A percentile compares a stretch with the other conserved stretches of the same genome.
These are phyloP conservation scores for Dendryphion nanum DNA, from an alignment of 2,329 filamentous ascomycete genomes.

Conservation along the genomic window DNA sequence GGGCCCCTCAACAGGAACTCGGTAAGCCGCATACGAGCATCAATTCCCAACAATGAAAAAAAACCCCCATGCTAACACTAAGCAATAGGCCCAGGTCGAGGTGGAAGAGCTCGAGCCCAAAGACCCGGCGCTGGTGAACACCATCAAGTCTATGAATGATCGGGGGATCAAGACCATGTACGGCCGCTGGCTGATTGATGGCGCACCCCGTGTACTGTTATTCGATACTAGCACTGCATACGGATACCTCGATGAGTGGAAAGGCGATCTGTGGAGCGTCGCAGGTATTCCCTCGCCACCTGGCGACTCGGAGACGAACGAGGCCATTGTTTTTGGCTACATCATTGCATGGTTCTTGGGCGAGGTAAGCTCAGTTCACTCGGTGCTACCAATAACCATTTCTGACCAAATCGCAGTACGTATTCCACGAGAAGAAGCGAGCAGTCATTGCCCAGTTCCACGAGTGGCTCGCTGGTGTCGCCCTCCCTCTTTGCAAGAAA, in stretches of 20 bases:
- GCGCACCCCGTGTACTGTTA: slow-evolving; percentile 86
- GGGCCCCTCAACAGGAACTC: slow-evolving; percentile 90
- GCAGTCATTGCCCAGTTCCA: slow-evolving; percentile 98
- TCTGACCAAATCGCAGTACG: slow-evolving; percentile 61
- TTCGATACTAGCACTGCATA: slow-evolving; percentile 96
- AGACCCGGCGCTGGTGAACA: slow-evolving; percentile 73
- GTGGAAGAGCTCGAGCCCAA: slow-evolving; percentile 89
- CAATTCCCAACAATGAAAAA: background rate
- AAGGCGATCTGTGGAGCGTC: slow-evolving; percentile 88
- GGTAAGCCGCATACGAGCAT: slow-evolving; percentile 52
- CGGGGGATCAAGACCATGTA: slow-evolving; percentile 88
- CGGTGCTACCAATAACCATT: background rate
- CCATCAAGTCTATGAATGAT: slow-evolving; percentile 89
- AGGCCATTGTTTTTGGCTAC: slow-evolving; percentile 96
- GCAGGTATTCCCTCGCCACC: slow-evolving; percentile 92
- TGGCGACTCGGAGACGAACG: slow-evolving; percentile 91
- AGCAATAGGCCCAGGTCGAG: slow-evolving; percentile 98
- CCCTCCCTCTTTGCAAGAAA: slow-evolving; percentile 87
- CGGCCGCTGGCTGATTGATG: slow-evolving; percentile 96
- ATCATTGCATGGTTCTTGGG: slow-evolving; percentile 97
- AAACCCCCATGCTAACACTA: too few relatives aligned
- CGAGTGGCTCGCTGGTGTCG: slow-evolving; percentile 96
- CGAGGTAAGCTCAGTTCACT: slow-evolving; percentile 64
- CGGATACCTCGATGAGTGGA: slow-evolving; percentile 92
- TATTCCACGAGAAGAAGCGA: slow-evolving; percentile 85